Conservation (phyloP, 2,329 filamentous ascomycete species). For the Hypoxylon sp. region DNA sequence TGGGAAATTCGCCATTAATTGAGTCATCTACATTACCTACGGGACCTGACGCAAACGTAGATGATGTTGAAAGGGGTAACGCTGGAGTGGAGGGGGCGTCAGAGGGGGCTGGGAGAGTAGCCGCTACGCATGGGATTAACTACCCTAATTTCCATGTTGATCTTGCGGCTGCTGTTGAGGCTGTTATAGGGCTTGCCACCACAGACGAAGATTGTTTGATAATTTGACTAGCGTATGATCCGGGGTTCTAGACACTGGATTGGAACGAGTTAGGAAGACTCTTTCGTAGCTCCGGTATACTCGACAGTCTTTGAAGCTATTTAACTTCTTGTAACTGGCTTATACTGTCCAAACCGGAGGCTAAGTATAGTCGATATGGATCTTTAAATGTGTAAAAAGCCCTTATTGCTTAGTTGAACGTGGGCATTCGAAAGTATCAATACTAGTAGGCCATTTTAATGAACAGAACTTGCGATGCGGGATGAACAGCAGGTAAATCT, state of each 20-base stretch:
- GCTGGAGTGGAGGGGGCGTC: background rate
- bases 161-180: conserved; percentile 9
- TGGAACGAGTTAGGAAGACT: too few species aligned
- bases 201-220: background rate
- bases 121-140: conserved; percentile 19
- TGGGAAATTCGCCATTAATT: too few species aligned
- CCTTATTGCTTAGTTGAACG: background rate
- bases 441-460: background rate
- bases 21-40: background rate
- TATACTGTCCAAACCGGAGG: too few species aligned
- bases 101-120: background rate
- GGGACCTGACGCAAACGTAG: background rate
- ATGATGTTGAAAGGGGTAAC: conserved; percentile 2
- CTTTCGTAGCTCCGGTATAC: too few species aligned
- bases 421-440: background rate
- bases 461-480: background rate
- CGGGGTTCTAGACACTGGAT: background rate
- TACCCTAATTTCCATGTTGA: conserved; percentile 23
- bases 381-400: background rate
- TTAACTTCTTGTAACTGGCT: too few species aligned
- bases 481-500: background rate
- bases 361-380: too few species aligned
- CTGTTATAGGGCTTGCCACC: conserved; percentile 4
- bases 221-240: background rate
- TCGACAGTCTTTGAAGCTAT: too few species aligned